Evolutionary conservation across 345 rosid genomes (phyloP), one percentile per base, ranked within the genome.

Genomic region (Mangifera indica): DNA sequence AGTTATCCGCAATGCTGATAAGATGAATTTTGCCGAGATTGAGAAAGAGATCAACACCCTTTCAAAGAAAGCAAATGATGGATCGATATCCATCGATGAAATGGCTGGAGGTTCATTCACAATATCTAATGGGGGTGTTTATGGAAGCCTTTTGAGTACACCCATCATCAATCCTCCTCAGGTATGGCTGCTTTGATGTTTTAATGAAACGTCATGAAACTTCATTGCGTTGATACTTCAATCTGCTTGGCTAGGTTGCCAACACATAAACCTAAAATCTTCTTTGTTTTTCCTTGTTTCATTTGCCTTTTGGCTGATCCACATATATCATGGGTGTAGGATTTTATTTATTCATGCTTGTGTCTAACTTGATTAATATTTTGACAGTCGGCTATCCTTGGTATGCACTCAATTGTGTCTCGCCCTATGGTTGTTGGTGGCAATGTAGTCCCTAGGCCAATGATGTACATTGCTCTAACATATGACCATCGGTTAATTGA

Each of bases 41-140:
- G 99, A 94, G 86, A 92, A 94, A 82, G 90, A 77, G 57, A 94
- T 92, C 75, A 94, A 94, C 80, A 81, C 84, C 48, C 96, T 94
- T 59, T 98, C 99, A 17, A 94, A 88, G 87, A 94, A 92, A 78
- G 99, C 99, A 71, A 89, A 63, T 74, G 93, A 90, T 76, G 99
- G 99, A 58, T 83, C 97, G 18, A 88, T 94, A 59, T 94, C 99
- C 65, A 94, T 94, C 26, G 99, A 94, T 71, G 98, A 94, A 80
- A 94, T 94, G 99, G 98, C 99, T 54, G 99, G 99, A 69, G 99
- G 99, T 46, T 82, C 99, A 40, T 92, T 94, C 82, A 94, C 98
- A 4, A 84, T 89, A 77, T 89, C 94, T 13, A 89, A 89, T 34
- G 92, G 94, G 48, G 94, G 94, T 63, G 99, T 94, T 59, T 92